Base-by-base conservation (phyloP, 768 basidiomycete genomes). In the Serpula lacrymans region DNA sequence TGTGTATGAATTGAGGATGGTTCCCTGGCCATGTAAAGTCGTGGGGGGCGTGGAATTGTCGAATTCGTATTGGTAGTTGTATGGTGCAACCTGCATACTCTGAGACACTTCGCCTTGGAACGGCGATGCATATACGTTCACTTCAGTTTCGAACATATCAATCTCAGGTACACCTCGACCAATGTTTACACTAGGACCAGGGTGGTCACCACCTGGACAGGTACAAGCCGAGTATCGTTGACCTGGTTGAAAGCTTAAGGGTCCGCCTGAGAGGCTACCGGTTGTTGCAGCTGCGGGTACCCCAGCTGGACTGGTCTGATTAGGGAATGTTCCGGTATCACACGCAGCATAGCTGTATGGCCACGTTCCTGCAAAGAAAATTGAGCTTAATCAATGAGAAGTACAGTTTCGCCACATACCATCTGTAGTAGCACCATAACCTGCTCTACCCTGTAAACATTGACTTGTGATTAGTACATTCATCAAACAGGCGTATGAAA, bases 151-250 rank as follows among this genome's bases (percentile, higher is more conserved):
- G 43, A 95, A 57, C 45, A 98, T 73, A 62, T 97, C 94, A 51
- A 97, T 91, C 68, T 98, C 95, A 2, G 95, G 94, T 1, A 84
- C 88, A 23, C 80, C 80, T 37, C 94, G 80, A 14, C 82, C 82
- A 12, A 65, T 67, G 21, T 62, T 71, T 39, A 72, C 70, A 27
- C 53, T 71, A 3, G 94, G 94, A 9, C 94, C 94, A 2, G 94
- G 94, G 57, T 98, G 94, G 50, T 90, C 88, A 21, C 78, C 77
- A 10, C 79, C 81, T 0, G 84, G 64, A 58, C 94, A 98, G 2
- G 92, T 94, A 62, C 94, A 98, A 1, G 90, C 76, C 1, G 88
- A 88, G 12, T 89, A 59, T 32, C 84, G 77, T 57, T 97, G 95
- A 0, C 94, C 95, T 3, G 90, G 88, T 12, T 91, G 77, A 52